These are phyloP conservation scores for Psilocybe cubensis DNA, from an alignment of 768 basidiomycete genomes.

Conservation along the genomic window DNA sequence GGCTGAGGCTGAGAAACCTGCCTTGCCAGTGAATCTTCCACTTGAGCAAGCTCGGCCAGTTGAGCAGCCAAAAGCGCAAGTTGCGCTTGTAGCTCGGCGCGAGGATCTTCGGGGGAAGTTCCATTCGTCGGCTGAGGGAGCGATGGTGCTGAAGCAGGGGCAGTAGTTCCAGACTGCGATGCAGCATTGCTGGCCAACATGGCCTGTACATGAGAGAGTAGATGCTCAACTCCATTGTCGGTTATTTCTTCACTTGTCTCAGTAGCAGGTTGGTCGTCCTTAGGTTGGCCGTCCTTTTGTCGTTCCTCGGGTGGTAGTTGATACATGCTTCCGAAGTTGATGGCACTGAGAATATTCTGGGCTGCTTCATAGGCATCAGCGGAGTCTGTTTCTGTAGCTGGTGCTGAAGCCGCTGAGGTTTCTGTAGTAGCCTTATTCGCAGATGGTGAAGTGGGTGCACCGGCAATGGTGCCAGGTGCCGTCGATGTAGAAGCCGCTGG, in stretches of 20 bases:
- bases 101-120: constrained; percentile 27
- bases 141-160: neutral
- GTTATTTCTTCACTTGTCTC: neutral
- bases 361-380: constrained; percentile 78
- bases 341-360: constrained; percentile 75
- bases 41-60: constrained; percentile 65
- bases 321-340: constrained; percentile 66
- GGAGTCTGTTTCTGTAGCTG: constrained; percentile 38
- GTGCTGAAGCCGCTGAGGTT: neutral
- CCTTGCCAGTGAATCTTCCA: constrained; percentile 28
- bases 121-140: constrained; percentile 9
- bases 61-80: constrained; percentile 75
- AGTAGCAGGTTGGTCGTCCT: constrained; percentile 1
- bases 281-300: constrained; percentile 10
- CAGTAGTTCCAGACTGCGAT: constrained; percentile 2
- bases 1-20: neutral
- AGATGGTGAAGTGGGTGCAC: constrained; percentile 12
- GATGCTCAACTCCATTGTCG: constrained; percentile 24
- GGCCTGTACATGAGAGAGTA: constrained; percentile 32
- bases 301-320: constrained; percentile 42
- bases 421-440: constrained; percentile 3
- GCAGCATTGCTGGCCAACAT: constrained; percentile 23
- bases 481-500: constrained; percentile 23
- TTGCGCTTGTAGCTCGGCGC: constrained; percentile 75
- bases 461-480: constrained; percentile 19